These are phyloP conservation scores for Boletus subcaerulescens DNA, from an alignment of 768 basidiomycete species.

Conservation along the genomic window DNA sequence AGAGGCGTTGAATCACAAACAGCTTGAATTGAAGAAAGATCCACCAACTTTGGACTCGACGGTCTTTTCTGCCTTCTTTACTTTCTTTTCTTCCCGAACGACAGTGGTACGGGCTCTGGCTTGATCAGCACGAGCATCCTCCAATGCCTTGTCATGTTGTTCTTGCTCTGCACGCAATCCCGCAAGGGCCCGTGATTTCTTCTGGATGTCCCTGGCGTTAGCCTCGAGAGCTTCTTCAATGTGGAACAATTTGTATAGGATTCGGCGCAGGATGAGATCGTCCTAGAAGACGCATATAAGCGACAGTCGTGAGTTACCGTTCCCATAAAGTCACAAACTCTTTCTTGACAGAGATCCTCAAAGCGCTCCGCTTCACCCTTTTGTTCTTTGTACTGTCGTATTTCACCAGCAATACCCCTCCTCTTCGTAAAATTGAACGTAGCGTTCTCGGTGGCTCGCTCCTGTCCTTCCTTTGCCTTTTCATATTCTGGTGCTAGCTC, in stretches of 20 bases:
- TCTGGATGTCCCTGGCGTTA: conserved; percentile 66
- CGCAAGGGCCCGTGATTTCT: conserved; percentile 68
- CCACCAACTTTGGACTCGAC: conserved; percentile 72
- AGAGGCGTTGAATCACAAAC: not conserved
- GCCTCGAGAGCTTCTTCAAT: conserved; percentile 80
- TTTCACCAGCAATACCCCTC: conserved; percentile 89
- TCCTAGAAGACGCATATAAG: conserved; percentile 48
- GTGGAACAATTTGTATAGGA: conserved; percentile 87
- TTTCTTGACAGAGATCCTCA: conserved; percentile 69
- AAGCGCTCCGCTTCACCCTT: conserved; percentile 90
- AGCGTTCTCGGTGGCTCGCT: conserved; percentile 89
- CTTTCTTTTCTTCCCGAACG: conserved; percentile 79
- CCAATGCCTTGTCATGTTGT: conserved; percentile 66
- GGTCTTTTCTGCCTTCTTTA: conserved; percentile 89
- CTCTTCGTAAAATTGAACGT: conserved; percentile 95
- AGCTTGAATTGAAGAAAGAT: not conserved
- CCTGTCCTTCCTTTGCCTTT: conserved; percentile 80
- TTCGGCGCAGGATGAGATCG: conserved; percentile 73
- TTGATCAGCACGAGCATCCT: conserved; percentile 73
- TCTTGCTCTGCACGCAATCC: conserved; percentile 69
- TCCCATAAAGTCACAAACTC: conserved; percentile 42
- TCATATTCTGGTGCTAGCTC: conserved; percentile 90
- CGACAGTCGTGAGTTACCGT: not conserved
- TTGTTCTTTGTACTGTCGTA: conserved; percentile 97
- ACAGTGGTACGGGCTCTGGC: conserved; percentile 72